Evolutionary conservation across 2,329 filamentous ascomycete genomes (phyloP).

Genomic region (Emmonsia crescens): DNA sequence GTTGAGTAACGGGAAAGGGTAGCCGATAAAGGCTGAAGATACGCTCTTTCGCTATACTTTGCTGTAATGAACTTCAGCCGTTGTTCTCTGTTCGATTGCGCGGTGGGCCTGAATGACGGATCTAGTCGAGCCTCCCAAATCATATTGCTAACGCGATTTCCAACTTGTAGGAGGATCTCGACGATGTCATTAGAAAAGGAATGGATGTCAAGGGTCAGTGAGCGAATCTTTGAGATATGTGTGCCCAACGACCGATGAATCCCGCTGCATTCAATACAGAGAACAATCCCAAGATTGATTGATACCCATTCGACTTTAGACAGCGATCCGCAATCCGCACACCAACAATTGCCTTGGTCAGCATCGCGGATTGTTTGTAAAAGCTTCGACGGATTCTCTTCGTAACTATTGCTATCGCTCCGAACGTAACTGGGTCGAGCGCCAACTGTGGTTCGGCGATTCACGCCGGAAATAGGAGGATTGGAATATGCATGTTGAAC

Average conservation of each 20-base stretch:
- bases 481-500: slow-evolving; percentile 41
- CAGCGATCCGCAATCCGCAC: slow-evolving; percentile 85
- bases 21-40: slow-evolving; percentile 61
- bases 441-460: slow-evolving; percentile 81
- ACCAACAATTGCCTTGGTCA: slow-evolving; percentile 86
- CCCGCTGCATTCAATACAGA: slow-evolving; percentile 96
- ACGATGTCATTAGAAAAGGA: slow-evolving; percentile 97
- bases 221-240: slow-evolving; percentile 94
- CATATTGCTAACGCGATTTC: slow-evolving; percentile 92
- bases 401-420: slow-evolving; percentile 58
- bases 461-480: slow-evolving; percentile 46
- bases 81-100: slow-evolving; percentile 76
- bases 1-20: slow-evolving; percentile 65
- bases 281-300: slow-evolving; percentile 89
- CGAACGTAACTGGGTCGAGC: slow-evolving; percentile 65
- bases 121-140: slow-evolving; percentile 88
- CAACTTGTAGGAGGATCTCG: slow-evolving; percentile 80
- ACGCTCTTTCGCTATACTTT: slow-evolving; percentile 82
- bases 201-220: slow-evolving; percentile 85
- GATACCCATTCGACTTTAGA: slow-evolving; percentile 98
- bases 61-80: slow-evolving; percentile 87
- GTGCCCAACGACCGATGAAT: slow-evolving; percentile 94
- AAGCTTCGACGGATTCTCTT: slow-evolving; percentile 75
- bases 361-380: slow-evolving; percentile 78
- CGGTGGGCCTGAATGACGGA: slow-evolving; percentile 56